These are phyloP conservation scores for Saccharomyces mikatae DNA, from an alignment of 805 yeast species.

Conservation along the genomic window DNA sequence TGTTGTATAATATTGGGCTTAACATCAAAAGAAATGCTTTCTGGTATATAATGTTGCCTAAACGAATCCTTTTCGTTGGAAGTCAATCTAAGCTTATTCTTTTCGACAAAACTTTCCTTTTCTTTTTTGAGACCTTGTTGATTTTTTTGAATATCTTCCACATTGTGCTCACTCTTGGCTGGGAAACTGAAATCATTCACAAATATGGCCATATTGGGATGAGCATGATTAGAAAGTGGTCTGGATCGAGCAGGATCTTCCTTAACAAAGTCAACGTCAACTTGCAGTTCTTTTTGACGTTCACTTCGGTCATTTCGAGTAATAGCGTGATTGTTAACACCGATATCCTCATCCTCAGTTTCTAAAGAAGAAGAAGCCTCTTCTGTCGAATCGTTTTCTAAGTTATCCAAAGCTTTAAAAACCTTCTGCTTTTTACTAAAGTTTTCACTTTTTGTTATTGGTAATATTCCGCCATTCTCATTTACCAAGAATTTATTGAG, in stretches of 20 bases:
- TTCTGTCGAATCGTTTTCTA: conserved; percentile 11
- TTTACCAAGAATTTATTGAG: conserved; percentile 28
- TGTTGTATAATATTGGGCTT: conserved; percentile 13
- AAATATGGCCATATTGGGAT: neutral
- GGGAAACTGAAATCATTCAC: neutral
- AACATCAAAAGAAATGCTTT: conserved; percentile 17
- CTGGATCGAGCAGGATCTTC: neutral
- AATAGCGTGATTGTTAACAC: neutral
- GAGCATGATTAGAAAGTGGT: neutral
- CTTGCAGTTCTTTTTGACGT: neutral
- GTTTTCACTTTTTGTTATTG: neutral
- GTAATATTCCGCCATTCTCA: neutral
- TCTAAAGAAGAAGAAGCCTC: neutral
- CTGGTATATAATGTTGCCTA: conserved; percentile 15
- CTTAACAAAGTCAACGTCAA: neutral
- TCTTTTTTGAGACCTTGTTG: neutral
- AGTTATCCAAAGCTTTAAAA: conserved; percentile 7
- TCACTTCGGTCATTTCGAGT: neutral
- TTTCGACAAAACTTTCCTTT: neutral
- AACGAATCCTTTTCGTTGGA: conserved; percentile 18
- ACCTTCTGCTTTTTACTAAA: conserved; percentile 1
- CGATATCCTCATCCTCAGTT: conserved; percentile 1
- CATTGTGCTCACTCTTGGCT: neutral
- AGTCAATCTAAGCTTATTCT: conserved; percentile 6
- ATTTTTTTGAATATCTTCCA: neutral